Base-by-base conservation (phyloP, 176 grass and related monocot species). In the Paspalum notatum region DNA sequence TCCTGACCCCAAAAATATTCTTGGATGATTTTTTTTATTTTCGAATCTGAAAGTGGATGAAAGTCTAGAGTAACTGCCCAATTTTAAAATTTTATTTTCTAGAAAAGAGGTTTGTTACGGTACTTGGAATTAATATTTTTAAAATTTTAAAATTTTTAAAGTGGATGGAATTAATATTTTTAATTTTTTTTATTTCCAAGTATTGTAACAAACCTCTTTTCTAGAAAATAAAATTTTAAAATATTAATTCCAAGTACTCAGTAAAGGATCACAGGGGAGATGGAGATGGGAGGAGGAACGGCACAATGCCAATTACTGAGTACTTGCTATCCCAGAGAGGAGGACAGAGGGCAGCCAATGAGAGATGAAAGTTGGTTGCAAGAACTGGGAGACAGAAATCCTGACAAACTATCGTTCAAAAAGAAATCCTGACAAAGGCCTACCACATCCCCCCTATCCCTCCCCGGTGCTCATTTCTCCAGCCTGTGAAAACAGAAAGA, bases 331-430 rank as follows among this genome's bases (percentile, higher is more conserved):
- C 80, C 65, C 87, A 92, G 81, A 83, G 69, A 84, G 10, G 20
- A 80, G 56, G 78, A 71, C 81, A 74, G 80, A 88, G 75, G n/a
- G 68, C 27, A 57, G 22, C 76, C 90, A 85, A 90, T 84, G 75
- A 73, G 82, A 87, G 77, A 83, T 80, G 72, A 85, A 81, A 88
- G 66, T 81, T 90, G 83, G 87, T 86, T 88, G 88, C 85, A 72
- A 66, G 75, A 60, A 62, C 60, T 68, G 78, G 82, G 89, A 57
- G 72, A 57, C 78, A 82, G 44, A 72, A 78, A 71, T 82, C 66
- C 73, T 88, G 85, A 67, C 88, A 85, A 85, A 82, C n/a, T n/a
- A n/a, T n/a, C n/a, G n/a, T n/a, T n/a, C n/a, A n/a, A n/a, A n/a
- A n/a, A 82, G 44, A 72, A 78, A 71, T 82, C 66, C 73, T 88